phyloP scores from a whole-genome alignment of 192 early-diverging fungal species.

The Podila epicladia region DNA sequence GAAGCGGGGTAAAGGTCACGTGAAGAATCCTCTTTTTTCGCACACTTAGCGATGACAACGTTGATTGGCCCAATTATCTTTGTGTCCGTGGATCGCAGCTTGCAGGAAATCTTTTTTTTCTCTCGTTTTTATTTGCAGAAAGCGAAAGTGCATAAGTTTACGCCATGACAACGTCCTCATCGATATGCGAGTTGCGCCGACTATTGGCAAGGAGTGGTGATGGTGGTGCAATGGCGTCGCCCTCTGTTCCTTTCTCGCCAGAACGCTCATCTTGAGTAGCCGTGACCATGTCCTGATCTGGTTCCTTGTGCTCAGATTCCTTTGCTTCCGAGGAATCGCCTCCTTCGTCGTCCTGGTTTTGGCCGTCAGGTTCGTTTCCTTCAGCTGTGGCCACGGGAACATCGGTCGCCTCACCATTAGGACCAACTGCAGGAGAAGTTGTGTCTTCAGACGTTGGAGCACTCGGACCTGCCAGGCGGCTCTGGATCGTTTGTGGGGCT shows the following conservation, averaged over 20 bases:
- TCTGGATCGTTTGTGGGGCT: slow-evolving; percentile 38
- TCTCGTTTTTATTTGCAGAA: neutral
- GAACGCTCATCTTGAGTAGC: neutral
- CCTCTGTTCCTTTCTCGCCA: neutral
- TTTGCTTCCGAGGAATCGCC: neutral
- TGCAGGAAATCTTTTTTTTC: neutral
- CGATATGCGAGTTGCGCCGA: slow-evolving; percentile 14
- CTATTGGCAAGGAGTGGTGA: neutral
- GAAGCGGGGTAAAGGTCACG: neutral
- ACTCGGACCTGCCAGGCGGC: slow-evolving; percentile 20
- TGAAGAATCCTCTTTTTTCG: neutral
- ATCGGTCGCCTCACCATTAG: neutral
- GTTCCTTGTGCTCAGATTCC: neutral
- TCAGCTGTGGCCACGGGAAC: neutral
- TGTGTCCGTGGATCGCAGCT: neutral
- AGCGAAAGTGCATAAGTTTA: no score
- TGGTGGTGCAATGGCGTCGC: neutral
- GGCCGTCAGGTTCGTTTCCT: neutral
- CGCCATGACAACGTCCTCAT: neutral
- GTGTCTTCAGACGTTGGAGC: neutral
- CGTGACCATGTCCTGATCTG: no score
- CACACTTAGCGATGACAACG: neutral
- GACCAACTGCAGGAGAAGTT: neutral
- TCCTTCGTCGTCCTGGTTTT: neutral
- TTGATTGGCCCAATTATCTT: neutral